Conservation (phyloP, 306 rosid genomes). For the Quercus agrifolia region DNA sequence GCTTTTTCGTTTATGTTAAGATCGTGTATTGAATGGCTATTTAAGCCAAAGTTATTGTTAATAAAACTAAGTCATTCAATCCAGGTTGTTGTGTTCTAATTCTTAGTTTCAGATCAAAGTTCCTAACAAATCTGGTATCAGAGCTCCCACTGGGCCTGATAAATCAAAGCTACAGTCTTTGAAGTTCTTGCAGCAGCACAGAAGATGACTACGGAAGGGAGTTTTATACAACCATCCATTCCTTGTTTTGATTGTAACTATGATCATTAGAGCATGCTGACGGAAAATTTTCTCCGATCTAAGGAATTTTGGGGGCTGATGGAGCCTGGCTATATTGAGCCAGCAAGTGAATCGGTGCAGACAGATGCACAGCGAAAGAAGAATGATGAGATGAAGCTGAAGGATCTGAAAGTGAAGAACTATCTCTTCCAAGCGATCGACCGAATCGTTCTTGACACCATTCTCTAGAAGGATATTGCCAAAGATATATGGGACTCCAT, state of each 20-base stretch:
- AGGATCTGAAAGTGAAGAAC: neutral
- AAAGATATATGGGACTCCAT: slow-evolving; percentile 5
- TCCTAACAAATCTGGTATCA: neutral
- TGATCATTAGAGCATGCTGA: slow-evolving; percentile 17
- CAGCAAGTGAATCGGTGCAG: slow-evolving; percentile 1
- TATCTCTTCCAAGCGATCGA: neutral
- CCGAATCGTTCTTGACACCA: neutral
- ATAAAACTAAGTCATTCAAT: slow-evolving; percentile 7
- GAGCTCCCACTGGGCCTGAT: neutral
- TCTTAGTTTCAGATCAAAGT: slow-evolving; percentile 11
- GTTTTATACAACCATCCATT: slow-evolving; percentile 2
- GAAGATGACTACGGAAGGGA: slow-evolving; percentile 5
- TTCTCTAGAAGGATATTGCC: slow-evolving; percentile 2
- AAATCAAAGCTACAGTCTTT: slow-evolving; percentile 6
- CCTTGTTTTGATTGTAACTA: slow-evolving; percentile 14
- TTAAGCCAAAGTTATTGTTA: neutral
- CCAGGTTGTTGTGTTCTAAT: slow-evolving; percentile 3
- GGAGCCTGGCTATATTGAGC: slow-evolving; percentile 5
- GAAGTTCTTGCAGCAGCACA: slow-evolving; percentile 5
- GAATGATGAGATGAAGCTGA: neutral
- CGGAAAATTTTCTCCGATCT: slow-evolving; percentile 1
- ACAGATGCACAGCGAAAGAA: neutral
- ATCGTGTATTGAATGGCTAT: neutral
- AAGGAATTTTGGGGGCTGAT: slow-evolving; percentile 6
- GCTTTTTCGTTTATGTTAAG: neutral